Conservation (phyloP, 2,329 filamentous ascomycete species). For the Didymella exigua region DNA sequence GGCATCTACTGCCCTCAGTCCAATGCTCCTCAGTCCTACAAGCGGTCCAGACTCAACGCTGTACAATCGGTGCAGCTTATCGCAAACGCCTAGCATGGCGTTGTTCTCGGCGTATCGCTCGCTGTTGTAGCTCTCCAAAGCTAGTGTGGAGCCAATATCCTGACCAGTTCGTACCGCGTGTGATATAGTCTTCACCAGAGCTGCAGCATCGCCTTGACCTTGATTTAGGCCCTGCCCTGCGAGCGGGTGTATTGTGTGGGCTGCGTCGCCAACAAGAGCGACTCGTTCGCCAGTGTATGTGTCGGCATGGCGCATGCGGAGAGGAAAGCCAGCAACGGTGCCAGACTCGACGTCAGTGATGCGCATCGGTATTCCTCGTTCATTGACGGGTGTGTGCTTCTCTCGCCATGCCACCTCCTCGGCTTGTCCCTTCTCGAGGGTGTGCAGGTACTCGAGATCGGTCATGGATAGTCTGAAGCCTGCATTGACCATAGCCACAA, state of each 20-base stretch:
- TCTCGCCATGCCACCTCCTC: slow-evolving; percentile 87
- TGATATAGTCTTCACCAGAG: slow-evolving; percentile 74
- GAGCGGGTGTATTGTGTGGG: slow-evolving; percentile 92
- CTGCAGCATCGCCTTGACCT: slow-evolving; percentile 85
- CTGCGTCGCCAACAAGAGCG: slow-evolving; percentile 90
- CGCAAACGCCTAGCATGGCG: slow-evolving; percentile 76
- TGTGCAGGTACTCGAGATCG: slow-evolving; percentile 85
- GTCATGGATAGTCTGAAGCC: slow-evolving; percentile 82
- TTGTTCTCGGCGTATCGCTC: slow-evolving; percentile 84
- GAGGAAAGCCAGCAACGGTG: slow-evolving; percentile 85
- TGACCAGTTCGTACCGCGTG: slow-evolving; percentile 81
- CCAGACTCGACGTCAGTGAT: slow-evolving; percentile 76
- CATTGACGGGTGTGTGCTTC: slow-evolving; percentile 66
- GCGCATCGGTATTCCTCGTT: slow-evolving; percentile 63
- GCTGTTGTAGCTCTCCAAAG: slow-evolving; percentile 78
- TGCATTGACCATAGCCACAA: slow-evolving; percentile 87
- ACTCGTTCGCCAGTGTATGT: slow-evolving; percentile 90
- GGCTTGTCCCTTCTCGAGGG: slow-evolving; percentile 56
- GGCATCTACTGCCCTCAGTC: slow-evolving; percentile 75
- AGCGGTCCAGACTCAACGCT: slow-evolving; percentile 79
- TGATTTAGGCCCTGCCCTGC: slow-evolving; percentile 95
- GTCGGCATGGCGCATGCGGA: slow-evolving; percentile 91
- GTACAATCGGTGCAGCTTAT: slow-evolving; percentile 93
- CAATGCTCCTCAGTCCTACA: slow-evolving; percentile 77
- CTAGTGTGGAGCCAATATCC: slow-evolving; percentile 80